Evolutionary conservation across 345 rosid species (phyloP), one percentile per base, ranked within the genome.

Genomic region (Limnanthes douglasii): DNA sequence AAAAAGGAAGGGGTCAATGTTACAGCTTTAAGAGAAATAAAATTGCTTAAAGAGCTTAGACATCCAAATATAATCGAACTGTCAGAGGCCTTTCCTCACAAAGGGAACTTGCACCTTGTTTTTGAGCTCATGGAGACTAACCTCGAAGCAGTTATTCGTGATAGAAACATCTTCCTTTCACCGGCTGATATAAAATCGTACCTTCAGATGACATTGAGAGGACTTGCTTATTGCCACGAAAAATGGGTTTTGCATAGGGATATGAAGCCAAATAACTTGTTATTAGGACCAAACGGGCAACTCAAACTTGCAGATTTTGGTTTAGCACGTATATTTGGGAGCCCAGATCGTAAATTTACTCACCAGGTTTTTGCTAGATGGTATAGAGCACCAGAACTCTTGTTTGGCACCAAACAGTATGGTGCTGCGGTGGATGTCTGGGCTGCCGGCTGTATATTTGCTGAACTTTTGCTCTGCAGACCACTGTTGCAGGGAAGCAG

Each of bases 181-280:
- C 97, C 95, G 1, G 93, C 78, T 21, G 97, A 88, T 45, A 76
- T 83, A 5, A 88, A 88, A 56, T 76, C 97, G 5, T 88, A 79
- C 46, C 67, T 79, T 41, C 72, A 78, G 23, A 88, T 88, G 95
- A 79, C 95, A 11, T 65, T 88, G 36, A 88, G 75, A 57, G 97
- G 97, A 31, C 81, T 83, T 46, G 74, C 76, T 36, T 56, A 54
- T 64, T 79, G 95, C 60, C 95, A 83, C 57, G 76, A 70, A 58
- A 88, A 88, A 68, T 88, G 93, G 97, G 84, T 86, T 51, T 56
- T 83, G 73, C 97, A 88, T 37, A 79, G 97, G 81, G 97, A 88
- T 62, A 74, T 88, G 95, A 88, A 88, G 70, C 97, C 97, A 8
- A 88, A 88, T 54, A 88, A 88, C 61, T 67, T 88, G 70, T 67